Conservation (phyloP, 2,329 filamentous ascomycete species). For the Tolypocladium pustulatum region DNA sequence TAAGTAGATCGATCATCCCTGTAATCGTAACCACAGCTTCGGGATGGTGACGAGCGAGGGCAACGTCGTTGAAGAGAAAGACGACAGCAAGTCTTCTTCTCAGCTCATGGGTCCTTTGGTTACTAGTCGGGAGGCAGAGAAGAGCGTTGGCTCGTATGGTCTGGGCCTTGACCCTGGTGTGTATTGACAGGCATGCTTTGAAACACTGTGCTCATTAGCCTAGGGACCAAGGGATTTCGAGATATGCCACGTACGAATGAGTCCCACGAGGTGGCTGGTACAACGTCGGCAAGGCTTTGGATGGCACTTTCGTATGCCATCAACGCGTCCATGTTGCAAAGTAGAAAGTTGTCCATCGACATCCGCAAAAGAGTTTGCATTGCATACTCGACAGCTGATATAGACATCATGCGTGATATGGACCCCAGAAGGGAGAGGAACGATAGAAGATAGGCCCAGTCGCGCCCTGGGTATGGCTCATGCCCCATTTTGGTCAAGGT, state of each 20-base stretch:
- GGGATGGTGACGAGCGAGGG: constrained; percentile 28
- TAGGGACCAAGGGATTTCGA: neutral
- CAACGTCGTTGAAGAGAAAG: constrained; percentile 45
- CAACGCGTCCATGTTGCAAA: constrained; percentile 30
- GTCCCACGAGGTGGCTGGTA: constrained; percentile 26
- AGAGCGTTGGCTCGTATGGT: constrained; percentile 49
- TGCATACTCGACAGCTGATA: constrained; percentile 25
- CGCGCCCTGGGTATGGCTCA: constrained; percentile 23
- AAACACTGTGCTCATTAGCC: constrained; percentile 32
- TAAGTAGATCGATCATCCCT: constrained; percentile 35
- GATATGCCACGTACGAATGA: constrained; percentile 27
- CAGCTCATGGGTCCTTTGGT: constrained; percentile 43
- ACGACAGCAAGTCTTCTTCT: constrained; percentile 55
- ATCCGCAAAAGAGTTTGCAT: constrained; percentile 41
- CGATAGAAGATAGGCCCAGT: constrained; percentile 34
- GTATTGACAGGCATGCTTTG: constrained; percentile 35
- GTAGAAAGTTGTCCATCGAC: constrained; percentile 40
- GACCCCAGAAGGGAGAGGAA: constrained; percentile 31
- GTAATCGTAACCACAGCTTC: constrained; percentile 30
- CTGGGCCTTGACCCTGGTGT: constrained; percentile 31
- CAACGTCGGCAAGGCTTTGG: constrained; percentile 28
- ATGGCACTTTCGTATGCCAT: constrained; percentile 31
- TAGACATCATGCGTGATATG: constrained; percentile 24
- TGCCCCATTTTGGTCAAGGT: constrained; percentile 9
- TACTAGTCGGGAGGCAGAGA: constrained; percentile 44